Evolutionary conservation across 345 rosid genomes (phyloP).

Genomic region (Murraya koenigii): DNA sequence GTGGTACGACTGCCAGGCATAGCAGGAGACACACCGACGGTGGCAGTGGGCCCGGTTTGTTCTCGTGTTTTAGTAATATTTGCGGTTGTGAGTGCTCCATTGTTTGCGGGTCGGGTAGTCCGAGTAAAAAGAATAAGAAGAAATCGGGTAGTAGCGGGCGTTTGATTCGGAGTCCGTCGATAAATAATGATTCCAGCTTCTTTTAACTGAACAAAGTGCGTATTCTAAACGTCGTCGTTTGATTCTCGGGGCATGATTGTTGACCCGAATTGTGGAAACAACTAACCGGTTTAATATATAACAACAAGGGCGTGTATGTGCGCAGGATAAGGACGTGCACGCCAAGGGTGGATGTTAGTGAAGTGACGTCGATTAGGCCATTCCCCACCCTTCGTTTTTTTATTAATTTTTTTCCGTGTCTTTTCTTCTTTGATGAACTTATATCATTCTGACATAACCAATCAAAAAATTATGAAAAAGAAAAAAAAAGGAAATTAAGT

Average conservation of each 20-base stretch:
- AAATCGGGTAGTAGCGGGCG: conserved; percentile 17
- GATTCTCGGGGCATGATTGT: neutral
- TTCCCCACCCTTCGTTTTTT: neutral
- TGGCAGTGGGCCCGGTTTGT: conserved; percentile 8
- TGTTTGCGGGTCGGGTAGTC: conserved; percentile 48
- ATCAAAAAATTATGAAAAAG: no score
- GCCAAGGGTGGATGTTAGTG: neutral
- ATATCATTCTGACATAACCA: neutral
- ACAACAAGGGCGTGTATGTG: neutral
- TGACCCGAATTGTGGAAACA: neutral
- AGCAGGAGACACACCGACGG: conserved; percentile 42
- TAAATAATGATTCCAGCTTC: conserved; percentile 23
- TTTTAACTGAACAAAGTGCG: neutral
- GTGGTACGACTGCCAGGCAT: conserved; percentile 22
- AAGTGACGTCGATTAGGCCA: conserved; percentile 10
- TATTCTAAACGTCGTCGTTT: neutral
- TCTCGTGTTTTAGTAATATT: conserved; percentile 60
- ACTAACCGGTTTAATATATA: neutral
- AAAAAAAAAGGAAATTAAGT: no score
- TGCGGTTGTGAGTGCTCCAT: conserved; percentile 76
- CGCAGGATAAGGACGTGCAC: neutral
- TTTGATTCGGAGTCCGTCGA: conserved; percentile 26
- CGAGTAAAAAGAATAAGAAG: neutral
- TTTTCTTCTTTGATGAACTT: neutral
- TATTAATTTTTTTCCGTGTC: neutral